These are phyloP conservation scores for Canavalia ensiformis DNA, from an alignment of 306 rosid genomes.

Conservation along the genomic window DNA sequence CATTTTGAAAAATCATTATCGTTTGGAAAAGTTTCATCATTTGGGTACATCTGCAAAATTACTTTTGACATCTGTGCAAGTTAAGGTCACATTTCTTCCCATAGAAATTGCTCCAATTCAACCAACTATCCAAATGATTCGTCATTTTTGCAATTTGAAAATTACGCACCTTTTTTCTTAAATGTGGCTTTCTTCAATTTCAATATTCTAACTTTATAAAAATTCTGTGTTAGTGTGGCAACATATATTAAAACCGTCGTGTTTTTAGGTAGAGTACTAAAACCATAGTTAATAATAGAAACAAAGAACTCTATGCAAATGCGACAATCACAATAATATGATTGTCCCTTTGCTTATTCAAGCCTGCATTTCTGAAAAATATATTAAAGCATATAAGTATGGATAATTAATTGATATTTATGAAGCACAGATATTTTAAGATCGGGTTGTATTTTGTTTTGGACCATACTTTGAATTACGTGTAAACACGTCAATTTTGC, in stretches of 20 bases:
- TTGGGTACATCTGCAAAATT: conserved; percentile 52
- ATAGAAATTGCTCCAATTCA: conserved; percentile 48
- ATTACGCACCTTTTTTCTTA: conserved; percentile 43
- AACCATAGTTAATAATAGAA: conserved; percentile 39
- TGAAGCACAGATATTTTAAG: neutral
- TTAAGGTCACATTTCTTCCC: conserved; percentile 50
- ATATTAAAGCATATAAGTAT: conserved; percentile 50
- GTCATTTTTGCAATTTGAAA: conserved; percentile 50
- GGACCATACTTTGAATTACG: neutral
- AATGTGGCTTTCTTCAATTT: conserved; percentile 49
- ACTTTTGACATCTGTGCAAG: conserved; percentile 52
- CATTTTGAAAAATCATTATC: conserved; percentile 59
- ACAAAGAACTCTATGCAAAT: conserved; percentile 46
- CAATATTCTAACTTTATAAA: conserved; percentile 31
- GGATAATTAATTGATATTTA: conserved; percentile 40
- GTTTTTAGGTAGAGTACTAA: conserved; percentile 38
- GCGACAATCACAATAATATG: conserved; percentile 56
- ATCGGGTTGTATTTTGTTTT: neutral
- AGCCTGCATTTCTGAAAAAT: conserved; percentile 48
- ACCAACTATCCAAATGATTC: conserved; percentile 50
- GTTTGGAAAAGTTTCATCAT: conserved; percentile 67
- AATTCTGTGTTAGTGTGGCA: conserved; percentile 32
- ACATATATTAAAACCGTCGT: conserved; percentile 46
- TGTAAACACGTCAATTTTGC: conserved; percentile 28
- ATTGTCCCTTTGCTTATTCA: conserved; percentile 40